Base-by-base conservation (phyloP, 164 flowering plant genomes). In the Vitis vinifera region DNA sequence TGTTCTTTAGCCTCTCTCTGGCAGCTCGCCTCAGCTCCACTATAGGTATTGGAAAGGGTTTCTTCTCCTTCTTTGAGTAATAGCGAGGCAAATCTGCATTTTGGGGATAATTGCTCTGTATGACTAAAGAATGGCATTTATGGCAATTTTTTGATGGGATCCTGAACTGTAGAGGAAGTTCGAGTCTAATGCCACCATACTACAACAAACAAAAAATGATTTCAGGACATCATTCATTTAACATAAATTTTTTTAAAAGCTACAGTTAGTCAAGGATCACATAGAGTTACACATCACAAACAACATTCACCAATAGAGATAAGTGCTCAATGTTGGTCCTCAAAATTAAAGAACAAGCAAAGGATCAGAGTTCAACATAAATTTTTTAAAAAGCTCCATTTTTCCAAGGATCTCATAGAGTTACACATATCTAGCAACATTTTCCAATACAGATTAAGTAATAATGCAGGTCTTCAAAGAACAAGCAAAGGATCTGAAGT, bases 11-110 rank as follows among this genome's bases (percentile, higher is more conserved):
- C 81, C 99, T 91, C 81, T 88, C 90, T 71, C 98, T 86, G 59
- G 99, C 97, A 73, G 88, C 88, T 67, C 99, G 85, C 71, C 99
- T 83, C 62, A 95, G 84, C 80, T 95, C 98, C 61, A 90, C 80
- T 14, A 95, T 70, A 19, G 99, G 99, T 56, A 79, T 66, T 12
- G 96, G 96, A 74, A 93, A 95, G 27, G 98, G 99, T 80, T 91
- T 95, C 79, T 88, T 93, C 78, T 92, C 93, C 79, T 78, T 91
- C 74, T 73, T 93, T 12, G 96, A 85, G 75, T 86, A 86, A 66
- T 86, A 81, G 51, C 82, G 82, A 67, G 97, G 98, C 2, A 91
- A 82, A 81, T 95, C 98, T 9, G 90, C 77, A 85, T 95, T 95
- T 75, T 95, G 99, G 12, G 97, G 94, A 81, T 81, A 11, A 55